Conservation (phyloP, 192 early-diverging fungal species). For the Borealophlyctis nickersoniae region DNA sequence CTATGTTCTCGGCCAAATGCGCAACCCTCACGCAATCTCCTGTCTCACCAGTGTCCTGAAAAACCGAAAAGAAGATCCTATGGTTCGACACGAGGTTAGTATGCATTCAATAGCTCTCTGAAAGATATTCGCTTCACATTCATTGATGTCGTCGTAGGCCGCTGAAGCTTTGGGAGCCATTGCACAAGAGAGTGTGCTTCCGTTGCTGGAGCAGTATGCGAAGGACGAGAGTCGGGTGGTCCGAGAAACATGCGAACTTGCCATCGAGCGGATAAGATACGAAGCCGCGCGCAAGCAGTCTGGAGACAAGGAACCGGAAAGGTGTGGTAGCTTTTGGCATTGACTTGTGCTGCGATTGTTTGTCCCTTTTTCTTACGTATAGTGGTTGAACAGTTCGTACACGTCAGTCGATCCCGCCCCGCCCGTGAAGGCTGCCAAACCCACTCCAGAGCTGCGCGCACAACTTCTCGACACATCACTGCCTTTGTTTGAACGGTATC, state of each 20-base stretch:
- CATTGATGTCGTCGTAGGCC: constrained; percentile 46
- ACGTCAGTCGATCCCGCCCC: constrained; percentile 91
- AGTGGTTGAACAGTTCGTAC: constrained; percentile 50
- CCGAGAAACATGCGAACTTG: constrained; percentile 86
- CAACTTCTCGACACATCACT: constrained; percentile 66
- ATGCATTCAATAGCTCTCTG: background rate
- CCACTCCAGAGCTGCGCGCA: constrained; percentile 61
- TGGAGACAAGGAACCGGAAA: no score
- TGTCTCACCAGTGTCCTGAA: constrained; percentile 66
- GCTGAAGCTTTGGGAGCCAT: constrained; percentile 96
- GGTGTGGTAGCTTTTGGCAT: no score
- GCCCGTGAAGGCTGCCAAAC: constrained; percentile 55
- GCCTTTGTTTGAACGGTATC: constrained; percentile 86
- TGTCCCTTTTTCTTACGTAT: constrained; percentile 21
- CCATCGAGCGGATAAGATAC: constrained; percentile 80
- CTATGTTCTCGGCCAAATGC: constrained; percentile 95
- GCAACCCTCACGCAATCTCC: constrained; percentile 72
- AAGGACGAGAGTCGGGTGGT: constrained; percentile 65
- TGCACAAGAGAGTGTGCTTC: constrained; percentile 63
- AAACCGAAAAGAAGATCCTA: constrained; percentile 71
- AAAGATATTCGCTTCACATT: background rate
- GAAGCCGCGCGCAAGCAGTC: constrained; percentile 47
- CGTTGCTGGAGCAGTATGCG: constrained; percentile 72
- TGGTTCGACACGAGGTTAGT: constrained; percentile 91
- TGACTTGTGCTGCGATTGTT: background rate